A percentile compares a stretch with the other conserved stretches of the same genome.
Evolutionary conservation across 306 rosid species (phyloP).

Genomic region (Glycine latifolia): DNA sequence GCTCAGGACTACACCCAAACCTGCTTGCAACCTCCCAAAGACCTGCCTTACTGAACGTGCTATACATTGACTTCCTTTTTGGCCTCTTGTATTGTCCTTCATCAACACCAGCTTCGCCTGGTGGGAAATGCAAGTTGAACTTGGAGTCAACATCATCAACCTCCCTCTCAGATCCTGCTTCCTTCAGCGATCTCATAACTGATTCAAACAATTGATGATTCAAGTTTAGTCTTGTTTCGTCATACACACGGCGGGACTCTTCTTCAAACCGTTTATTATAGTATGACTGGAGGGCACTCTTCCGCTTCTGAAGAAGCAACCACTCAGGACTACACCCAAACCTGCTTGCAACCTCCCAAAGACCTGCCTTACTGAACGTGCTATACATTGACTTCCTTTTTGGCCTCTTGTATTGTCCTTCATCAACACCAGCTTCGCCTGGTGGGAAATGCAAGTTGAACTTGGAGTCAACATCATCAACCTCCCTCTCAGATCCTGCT

Average conservation of each 20-base stretch:
- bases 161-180: constrained; percentile 96
- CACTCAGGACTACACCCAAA: constrained; percentile 97
- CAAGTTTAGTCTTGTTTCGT: constrained; percentile 76
- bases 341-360: constrained; percentile 96
- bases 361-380: constrained; percentile 83
- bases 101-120: constrained; percentile 93
- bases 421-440: constrained; percentile 94
- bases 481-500: constrained; percentile 96
- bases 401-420: constrained; percentile 95
- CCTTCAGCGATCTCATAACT: constrained; percentile 83
- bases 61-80: constrained; percentile 81
- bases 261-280: constrained; percentile 85
- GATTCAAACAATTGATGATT: constrained; percentile 88
- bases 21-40: constrained; percentile 95
- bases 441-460: constrained; percentile 97
- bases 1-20: constrained; percentile 97
- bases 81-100: constrained; percentile 98
- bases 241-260: constrained; percentile 80
- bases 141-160: constrained; percentile 98
- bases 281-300: constrained; percentile 82
- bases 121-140: constrained; percentile 95
- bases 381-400: constrained; percentile 84
- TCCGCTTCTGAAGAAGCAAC: constrained; percentile 93
- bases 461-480: constrained; percentile 97
- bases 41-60: constrained; percentile 85